A percentile compares a stretch with the other conserved stretches of the same genome.
phyloP scores from a whole-genome alignment of 768 basidiomycete species.

The Suillus discolor region DNA sequence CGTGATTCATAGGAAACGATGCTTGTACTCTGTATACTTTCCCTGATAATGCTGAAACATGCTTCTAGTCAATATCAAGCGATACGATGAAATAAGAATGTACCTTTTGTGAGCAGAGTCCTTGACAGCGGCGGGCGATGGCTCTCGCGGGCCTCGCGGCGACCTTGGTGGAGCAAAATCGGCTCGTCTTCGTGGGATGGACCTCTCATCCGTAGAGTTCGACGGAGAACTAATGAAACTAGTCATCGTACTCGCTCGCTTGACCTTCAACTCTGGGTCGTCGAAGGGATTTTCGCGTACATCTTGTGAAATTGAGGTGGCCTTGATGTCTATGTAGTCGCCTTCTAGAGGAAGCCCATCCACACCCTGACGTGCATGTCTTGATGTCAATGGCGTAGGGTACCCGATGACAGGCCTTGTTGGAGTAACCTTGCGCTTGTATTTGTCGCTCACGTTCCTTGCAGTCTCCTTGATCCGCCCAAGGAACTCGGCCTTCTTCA shows the following conservation, averaged over 20 bases:
- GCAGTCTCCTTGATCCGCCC: conserved; percentile 64
- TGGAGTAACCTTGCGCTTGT: conserved; percentile 39
- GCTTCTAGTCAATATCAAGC: conserved; percentile 32
- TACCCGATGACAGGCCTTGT: conserved; percentile 58
- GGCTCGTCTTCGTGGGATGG: conserved; percentile 65
- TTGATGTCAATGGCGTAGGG: conserved; percentile 46
- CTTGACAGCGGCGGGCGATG: conserved; percentile 20
- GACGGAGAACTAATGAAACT: conserved; percentile 60
- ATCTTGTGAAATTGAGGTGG: conserved; percentile 18
- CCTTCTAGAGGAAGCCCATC: conserved; percentile 31
- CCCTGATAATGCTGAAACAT: conserved; percentile 49
- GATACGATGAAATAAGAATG: conserved; percentile 33
- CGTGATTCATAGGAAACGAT: conserved; percentile 38
- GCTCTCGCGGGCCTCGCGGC: conserved; percentile 38
- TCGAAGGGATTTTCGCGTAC: conserved; percentile 43
- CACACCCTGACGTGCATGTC: conserved; percentile 15
- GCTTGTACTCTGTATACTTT: conserved; percentile 51
- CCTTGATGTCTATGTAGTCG: conserved; percentile 35
- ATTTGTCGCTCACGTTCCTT: conserved; percentile 68
- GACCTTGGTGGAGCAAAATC: conserved; percentile 68
- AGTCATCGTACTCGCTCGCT: conserved; percentile 44
- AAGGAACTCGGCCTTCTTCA: conserved; percentile 73
- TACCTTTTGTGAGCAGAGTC: conserved; percentile 30
- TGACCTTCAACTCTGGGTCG: conserved; percentile 33
- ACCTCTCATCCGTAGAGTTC: conserved; percentile 62